Conservation (phyloP, 192 early-diverging fungal species). For the Funneliformis geosporum region DNA sequence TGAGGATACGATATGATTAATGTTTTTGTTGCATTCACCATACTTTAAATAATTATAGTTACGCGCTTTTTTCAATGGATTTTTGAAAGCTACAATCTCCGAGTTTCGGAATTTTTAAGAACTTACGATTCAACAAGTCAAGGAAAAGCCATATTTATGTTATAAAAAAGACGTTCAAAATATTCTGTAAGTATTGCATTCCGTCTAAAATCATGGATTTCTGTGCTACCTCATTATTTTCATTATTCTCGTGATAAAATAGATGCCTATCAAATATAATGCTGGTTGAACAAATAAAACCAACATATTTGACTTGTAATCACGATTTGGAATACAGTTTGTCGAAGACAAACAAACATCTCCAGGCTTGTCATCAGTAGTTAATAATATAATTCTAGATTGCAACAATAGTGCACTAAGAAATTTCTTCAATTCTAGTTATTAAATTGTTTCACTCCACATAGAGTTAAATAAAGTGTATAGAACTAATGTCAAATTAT, state of each 20-base stretch:
- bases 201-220: constrained; percentile 8
- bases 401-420: too few relatives aligned
- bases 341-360: constrained; percentile 27
- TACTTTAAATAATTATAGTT: neutral
- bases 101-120: constrained; percentile 23
- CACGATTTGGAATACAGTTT: constrained; percentile 20
- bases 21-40: neutral
- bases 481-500: too few relatives aligned
- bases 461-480: too few relatives aligned
- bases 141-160: constrained; percentile 15
- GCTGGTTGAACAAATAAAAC: constrained; percentile 26
- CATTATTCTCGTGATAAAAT: constrained; percentile 26
- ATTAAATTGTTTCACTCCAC: too few relatives aligned
- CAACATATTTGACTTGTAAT: constrained; percentile 19
- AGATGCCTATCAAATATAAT: constrained; percentile 30
- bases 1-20: neutral
- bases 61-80: constrained; percentile 21
- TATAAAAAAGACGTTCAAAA: constrained; percentile 13
- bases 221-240: constrained; percentile 2
- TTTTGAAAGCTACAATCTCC: constrained; percentile 18
- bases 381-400: too few relatives aligned
- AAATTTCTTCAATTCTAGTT: too few relatives aligned
- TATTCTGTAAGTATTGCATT: constrained; percentile 22
- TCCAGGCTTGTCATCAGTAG: constrained; percentile 4
- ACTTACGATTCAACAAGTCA: constrained; percentile 12